Evolutionary conservation across 768 basidiomycete genomes (phyloP).

Genomic region (Polyporus arcularius): DNA sequence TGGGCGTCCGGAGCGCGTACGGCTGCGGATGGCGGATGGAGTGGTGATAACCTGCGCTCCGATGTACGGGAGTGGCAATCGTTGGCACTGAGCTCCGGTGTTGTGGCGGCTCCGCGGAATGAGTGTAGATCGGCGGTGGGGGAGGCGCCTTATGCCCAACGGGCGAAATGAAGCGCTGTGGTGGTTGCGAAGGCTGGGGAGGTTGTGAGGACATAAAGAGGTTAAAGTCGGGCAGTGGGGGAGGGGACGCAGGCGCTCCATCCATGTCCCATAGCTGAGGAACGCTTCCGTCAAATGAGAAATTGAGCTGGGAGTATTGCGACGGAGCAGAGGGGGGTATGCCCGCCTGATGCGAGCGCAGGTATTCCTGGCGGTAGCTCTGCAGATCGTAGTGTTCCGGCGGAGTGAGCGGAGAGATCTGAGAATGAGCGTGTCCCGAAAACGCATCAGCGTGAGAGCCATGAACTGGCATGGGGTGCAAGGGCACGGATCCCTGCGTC

Average conservation of each 20-base stretch:
- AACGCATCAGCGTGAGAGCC: not conserved
- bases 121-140: not conserved
- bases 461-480: not conserved
- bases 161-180: not conserved
- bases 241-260: conserved; percentile 18
- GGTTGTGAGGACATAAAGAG: conserved; percentile 8
- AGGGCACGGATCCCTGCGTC: not conserved
- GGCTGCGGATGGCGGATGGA: conserved; percentile 1
- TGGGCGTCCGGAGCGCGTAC: not conserved
- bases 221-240: conserved; percentile 12
- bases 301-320: not conserved
- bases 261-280: conserved; percentile 21
- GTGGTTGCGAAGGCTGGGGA: not conserved
- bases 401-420: conserved; percentile 8
- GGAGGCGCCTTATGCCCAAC: conserved; percentile 8
- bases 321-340: not conserved
- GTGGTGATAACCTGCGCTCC: not conserved
- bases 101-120: not conserved
- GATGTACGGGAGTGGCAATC: not conserved
- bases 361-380: not conserved
- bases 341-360: conserved; percentile 1
- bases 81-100: not conserved
- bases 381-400: conserved; percentile 5
- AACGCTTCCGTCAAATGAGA: conserved; percentile 12
- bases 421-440: not conserved